Evolutionary conservation across 164 flowering plant species (phyloP), one percentile per base, ranked within the genome.

Genomic region (Sextonia rubra): DNA sequence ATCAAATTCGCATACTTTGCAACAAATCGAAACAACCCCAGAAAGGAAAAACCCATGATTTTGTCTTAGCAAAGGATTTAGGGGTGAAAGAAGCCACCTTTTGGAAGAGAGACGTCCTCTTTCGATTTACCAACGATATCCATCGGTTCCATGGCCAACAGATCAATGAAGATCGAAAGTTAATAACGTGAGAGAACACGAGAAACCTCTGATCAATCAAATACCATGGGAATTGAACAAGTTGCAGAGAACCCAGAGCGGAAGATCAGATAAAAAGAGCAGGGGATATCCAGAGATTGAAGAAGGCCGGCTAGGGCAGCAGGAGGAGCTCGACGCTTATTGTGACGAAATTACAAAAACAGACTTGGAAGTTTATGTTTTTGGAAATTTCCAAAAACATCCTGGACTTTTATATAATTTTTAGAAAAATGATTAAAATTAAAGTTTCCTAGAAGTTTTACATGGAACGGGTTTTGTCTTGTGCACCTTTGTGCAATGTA

Each of bases 101-200:
- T 95, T 0, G 99, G 99, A 69, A 95, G 90, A 29, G 97, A 88
- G 64, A 96, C 99, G 66, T 95, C 99, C 81, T 95, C 99, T 69
- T 95, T 95, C 5, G 92, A 85, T 80, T 87, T 91, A 48, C 98
- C 98, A 24, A 95, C 97, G 23, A 95, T 95, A 63, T 95, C 98
- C 94, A 90, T 90, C 49, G 97, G 90, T 3, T 95, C 99, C 99
- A 95, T 95, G 26, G 47, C 73, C 26, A 26, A 20, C n/a, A 12
- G 44, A 37, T 37, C 44, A 8, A 37, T 37, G 44, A 37, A 37
- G 44, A 37, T 7, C 9, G 8, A 37, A 6, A 37, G 8, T 5
- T 37, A 9, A 37, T 37, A 8, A 8, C 0, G 9, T 1, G 44
- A 37, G 44, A 37, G 44, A 37, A 37, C 44, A 37, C 44, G 11